Base-by-base conservation (phyloP, 2,329 filamentous ascomycete genomes). In the Phoma sp. region DNA sequence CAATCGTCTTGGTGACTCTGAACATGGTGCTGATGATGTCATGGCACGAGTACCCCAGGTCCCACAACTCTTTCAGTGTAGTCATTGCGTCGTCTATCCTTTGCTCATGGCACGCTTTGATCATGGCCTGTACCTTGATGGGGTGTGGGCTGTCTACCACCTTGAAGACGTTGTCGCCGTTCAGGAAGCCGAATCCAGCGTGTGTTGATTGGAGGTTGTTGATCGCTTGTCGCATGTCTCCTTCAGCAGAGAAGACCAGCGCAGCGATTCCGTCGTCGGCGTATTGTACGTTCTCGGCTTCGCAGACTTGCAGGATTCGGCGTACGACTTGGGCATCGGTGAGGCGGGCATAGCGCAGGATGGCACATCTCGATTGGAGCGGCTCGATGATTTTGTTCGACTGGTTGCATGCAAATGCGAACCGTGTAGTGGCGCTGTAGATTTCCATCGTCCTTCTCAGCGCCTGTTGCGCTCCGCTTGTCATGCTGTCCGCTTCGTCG, bases 21-120 rank as follows among this genome's bases (percentile, higher is more conserved):
- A 99, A 98, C 95, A 99, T 99, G 58, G 94, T 99, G 78, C 90
- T 96, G 76, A 99, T 96, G 67, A 99, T 96, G 76, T 99, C 95
- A 79, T 99, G 94, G 67, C 92, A 96, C n/a, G 92, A 96, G 79
- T 99, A 99, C 13, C 95, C 95, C 57, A 98, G 80, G 57, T 89
- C 87, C 94, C 95, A 99, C 37, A 99, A 82, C 79, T 98, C 95
- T 65, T 92, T 90, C 62, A 99, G 78, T 4, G 85, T 87, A 65
- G 96, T 92, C 55, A 99, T 80, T 1, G 95, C 95, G 55, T 87
- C 87, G 74, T 97, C 93, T 21, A 99, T 85, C 65, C 94, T 92
- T 48, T 90, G 89, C 75, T 98, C 93, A 77, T 95, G 92, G 78
- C 95, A 98, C 1, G 92, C 91, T 81, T 96, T 98, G 70, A 99